Evolutionary conservation across 2,329 filamentous ascomycete species (phyloP).

Genomic region (Monosporascus sp.): DNA sequence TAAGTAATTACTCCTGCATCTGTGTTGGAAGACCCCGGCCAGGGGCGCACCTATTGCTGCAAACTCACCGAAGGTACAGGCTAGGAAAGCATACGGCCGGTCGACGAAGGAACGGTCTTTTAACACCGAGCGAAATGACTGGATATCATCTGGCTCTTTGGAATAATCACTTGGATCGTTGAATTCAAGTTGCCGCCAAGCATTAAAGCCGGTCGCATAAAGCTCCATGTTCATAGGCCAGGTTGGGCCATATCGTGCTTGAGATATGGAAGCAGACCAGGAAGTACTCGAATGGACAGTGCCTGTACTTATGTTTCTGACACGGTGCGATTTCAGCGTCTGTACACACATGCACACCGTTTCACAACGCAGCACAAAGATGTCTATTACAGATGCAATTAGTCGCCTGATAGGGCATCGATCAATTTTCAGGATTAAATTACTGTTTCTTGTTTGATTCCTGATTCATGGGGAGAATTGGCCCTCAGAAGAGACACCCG

Average conservation of each 20-base stretch:
- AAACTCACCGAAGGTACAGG: slow-evolving; percentile 43
- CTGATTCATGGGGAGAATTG: too few species aligned
- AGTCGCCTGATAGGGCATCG: too few species aligned
- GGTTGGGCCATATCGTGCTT: not conserved
- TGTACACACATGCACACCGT: too few species aligned
- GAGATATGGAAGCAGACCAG: too few species aligned
- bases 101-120: slow-evolving; percentile 27
- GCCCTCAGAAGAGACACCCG: too few species aligned
- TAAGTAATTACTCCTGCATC: not conserved
- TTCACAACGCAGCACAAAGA: too few species aligned
- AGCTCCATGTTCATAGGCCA: slow-evolving; percentile 37
- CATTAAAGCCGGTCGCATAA: slow-evolving; percentile 53
- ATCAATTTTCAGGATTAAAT: too few species aligned
- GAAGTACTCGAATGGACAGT: too few species aligned
- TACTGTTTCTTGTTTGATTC: too few species aligned
- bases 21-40: not conserved
- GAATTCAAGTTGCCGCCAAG: slow-evolving; percentile 50
- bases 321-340: too few species aligned
- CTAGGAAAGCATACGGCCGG: slow-evolving; percentile 19
- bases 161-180: not conserved
- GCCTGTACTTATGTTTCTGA: too few species aligned
- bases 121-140: slow-evolving; percentile 38
- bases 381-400: too few species aligned
- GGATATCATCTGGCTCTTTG: slow-evolving; percentile 40
- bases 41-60: not conserved